phyloP scores from a whole-genome alignment of 305 asterid species.

The Plantago lanceolata region DNA sequence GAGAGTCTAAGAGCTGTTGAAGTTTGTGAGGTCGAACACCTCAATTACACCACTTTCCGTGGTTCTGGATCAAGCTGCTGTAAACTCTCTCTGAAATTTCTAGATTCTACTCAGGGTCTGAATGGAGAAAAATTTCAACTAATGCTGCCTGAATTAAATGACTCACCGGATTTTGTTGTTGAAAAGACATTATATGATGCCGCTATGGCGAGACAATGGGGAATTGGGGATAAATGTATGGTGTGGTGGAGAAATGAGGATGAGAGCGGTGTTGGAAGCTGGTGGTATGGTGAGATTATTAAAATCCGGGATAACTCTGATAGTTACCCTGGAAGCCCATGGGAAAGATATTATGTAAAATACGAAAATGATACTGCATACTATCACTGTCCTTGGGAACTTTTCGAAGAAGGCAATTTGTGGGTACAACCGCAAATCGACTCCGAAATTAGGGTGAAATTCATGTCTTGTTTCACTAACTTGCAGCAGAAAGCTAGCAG shows the following conservation, averaged over 20 bases:
- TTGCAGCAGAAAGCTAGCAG: constrained; percentile 43
- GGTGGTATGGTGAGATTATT: constrained; percentile 73
- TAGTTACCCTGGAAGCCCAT: constrained; percentile 77
- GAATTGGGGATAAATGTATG: constrained; percentile 50
- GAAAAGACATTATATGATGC: constrained; percentile 71
- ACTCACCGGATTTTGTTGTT: constrained; percentile 82
- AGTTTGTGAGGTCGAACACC: constrained; percentile 64
- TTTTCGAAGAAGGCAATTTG: constrained; percentile 51
- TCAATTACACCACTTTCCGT: constrained; percentile 50
- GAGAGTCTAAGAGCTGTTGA: constrained; percentile 61
- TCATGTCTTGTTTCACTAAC: constrained; percentile 39
- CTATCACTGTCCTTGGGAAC: constrained; percentile 92
- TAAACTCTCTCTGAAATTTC: constrained; percentile 58
- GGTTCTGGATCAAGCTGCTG: constrained; percentile 98
- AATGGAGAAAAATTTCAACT: constrained; percentile 47
- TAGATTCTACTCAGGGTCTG: constrained; percentile 43
- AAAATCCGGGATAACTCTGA: constrained; percentile 50
- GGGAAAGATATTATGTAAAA: constrained; percentile 70
- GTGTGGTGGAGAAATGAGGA: constrained; percentile 84
- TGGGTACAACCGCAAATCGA: constrained; percentile 60
- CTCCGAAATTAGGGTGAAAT: constrained; percentile 35
- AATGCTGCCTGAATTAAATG: constrained; percentile 61
- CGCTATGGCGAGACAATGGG: constrained; percentile 66
- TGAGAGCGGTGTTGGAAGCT: constrained; percentile 54
- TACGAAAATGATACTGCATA: constrained; percentile 41